Base-by-base conservation (phyloP, 2,329 filamentous ascomycete species). In the Hypomyces perniciosus region DNA sequence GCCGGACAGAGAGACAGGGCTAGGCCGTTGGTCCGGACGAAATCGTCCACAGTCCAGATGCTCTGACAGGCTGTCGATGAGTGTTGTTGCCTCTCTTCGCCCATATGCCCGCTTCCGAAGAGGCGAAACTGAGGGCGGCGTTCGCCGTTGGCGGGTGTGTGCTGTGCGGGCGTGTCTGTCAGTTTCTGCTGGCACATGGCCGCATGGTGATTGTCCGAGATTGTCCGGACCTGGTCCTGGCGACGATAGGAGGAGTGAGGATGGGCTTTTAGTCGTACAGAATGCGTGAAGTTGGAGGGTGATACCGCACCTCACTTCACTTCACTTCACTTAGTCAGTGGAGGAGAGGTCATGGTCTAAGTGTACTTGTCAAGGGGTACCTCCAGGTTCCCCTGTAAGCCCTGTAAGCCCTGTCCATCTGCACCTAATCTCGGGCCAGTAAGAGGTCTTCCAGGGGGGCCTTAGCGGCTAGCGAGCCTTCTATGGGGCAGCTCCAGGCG, bases 181-280 rank as follows among this genome's bases (percentile, higher is more conserved):
- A 48, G 40, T 46, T 45, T 45, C 45, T 52, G 50, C 38, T 43
- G 39, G 47, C 49, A 46, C 31, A 49, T 43, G 27, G 41, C 27
- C 41, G 12, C 44, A 46, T 30, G 27, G 29, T 44, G 28, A 43
- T 44, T 30, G 47, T 33, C 47, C 47, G 47, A 50, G 40, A 13
- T 29, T 29, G 41, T 48, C 50, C 45, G 40, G 40, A 2, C 20
- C 20, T 20, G 20, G 20, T 20, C 20, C 20, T 20, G 20, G 20
- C 20, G 20, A 20, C 20, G 20, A 20, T 20, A 3, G 20, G 20
- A 44, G 34, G 41, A 50, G 41, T 30, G 35, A 31, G 37, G 40
- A 34, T 34, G 47, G 41, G 35, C 35, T 37, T 45, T 45, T 48
- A 44, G 50, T 40, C 28, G 28, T 37, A 48, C 45, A 39, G 27